These are phyloP conservation scores for Aquilaria yunnanensis DNA, from an alignment of 345 rosid species.

Conservation along the genomic window DNA sequence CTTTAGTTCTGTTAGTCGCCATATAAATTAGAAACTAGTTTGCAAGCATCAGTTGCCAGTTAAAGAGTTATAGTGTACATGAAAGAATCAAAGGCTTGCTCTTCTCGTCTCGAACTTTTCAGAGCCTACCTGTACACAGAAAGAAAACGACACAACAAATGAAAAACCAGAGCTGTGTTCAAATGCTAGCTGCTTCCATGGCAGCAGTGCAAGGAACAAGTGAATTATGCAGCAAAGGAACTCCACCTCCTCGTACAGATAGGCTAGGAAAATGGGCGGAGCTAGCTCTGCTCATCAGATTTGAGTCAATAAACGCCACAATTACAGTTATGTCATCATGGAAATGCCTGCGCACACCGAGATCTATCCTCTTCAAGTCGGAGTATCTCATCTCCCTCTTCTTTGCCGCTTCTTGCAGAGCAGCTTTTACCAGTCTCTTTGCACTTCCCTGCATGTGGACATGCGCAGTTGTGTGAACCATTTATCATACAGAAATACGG, in stretches of 20 bases:
- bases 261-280: constrained; percentile 30
- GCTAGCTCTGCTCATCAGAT: constrained; percentile 44
- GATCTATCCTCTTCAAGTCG: constrained; percentile 90
- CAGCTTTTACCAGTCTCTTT: constrained; percentile 72
- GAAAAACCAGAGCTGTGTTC: constrained; percentile 1
- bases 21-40: too few relatives aligned
- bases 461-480: too few relatives aligned
- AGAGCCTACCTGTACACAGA: constrained; percentile 37
- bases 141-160: constrained; percentile 14
- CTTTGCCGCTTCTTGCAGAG: constrained; percentile 85
- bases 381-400: constrained; percentile 97
- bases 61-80: constrained; percentile 43
- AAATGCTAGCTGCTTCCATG: background rate
- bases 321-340: constrained; percentile 91
- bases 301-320: constrained; percentile 76
- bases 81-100: constrained; percentile 45
- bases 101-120: constrained; percentile 14
- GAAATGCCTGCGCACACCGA: constrained; percentile 88
- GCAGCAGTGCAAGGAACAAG: constrained; percentile 59
- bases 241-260: constrained; percentile 70
- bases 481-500: too few relatives aligned
- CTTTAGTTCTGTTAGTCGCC: too few relatives aligned
- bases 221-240: constrained; percentile 43
- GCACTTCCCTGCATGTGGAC: constrained; percentile 62
- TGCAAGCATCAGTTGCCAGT: constrained; percentile 26